phyloP scores from a whole-genome alignment of 2,329 filamentous ascomycete genomes.

The Pseudogymnoascus sp. region DNA sequence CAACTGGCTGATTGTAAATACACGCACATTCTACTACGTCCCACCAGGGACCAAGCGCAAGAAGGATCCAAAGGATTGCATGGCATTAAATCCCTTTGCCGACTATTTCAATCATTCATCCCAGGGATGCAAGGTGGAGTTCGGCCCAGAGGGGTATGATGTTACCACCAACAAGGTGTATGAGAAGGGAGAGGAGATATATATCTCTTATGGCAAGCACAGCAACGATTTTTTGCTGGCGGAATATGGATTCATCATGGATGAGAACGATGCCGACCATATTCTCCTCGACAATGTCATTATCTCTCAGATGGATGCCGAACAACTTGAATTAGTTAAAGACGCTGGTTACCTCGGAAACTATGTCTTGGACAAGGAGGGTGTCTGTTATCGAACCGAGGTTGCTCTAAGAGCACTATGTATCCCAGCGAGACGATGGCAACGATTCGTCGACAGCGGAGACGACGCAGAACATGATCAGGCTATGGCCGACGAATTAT shows the following conservation, averaged over 20 bases:
- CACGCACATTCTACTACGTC: slow-evolving; percentile 54
- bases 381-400: slow-evolving; percentile 49
- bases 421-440: slow-evolving; percentile 35
- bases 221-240: slow-evolving; percentile 65
- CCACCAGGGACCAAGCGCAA: slow-evolving; percentile 31
- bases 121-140: slow-evolving; percentile 44
- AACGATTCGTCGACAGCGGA: slow-evolving; percentile 38
- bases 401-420: slow-evolving; percentile 41
- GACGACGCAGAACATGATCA: slow-evolving; percentile 41
- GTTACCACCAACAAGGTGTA: slow-evolving; percentile 47
- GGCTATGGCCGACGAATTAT: slow-evolving; percentile 31
- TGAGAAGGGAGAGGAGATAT: slow-evolving; percentile 54
- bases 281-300: slow-evolving; percentile 25
- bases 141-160: slow-evolving; percentile 44
- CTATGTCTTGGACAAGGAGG: slow-evolving; percentile 44
- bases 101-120: slow-evolving; percentile 61
- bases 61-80: slow-evolving; percentile 47
- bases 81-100: slow-evolving; percentile 64
- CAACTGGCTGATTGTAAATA: slow-evolving; percentile 54
- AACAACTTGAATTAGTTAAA: slow-evolving; percentile 35
- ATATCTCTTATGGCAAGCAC: slow-evolving; percentile 63
- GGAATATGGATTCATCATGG: slow-evolving; percentile 45
- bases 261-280: slow-evolving; percentile 20
- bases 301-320: slow-evolving; percentile 19
- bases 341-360: slow-evolving; percentile 42